Evolutionary conservation across 2,329 filamentous ascomycete species (phyloP), one percentile per base, ranked within the genome.

Genomic region (Helicocarpus griseus): DNA sequence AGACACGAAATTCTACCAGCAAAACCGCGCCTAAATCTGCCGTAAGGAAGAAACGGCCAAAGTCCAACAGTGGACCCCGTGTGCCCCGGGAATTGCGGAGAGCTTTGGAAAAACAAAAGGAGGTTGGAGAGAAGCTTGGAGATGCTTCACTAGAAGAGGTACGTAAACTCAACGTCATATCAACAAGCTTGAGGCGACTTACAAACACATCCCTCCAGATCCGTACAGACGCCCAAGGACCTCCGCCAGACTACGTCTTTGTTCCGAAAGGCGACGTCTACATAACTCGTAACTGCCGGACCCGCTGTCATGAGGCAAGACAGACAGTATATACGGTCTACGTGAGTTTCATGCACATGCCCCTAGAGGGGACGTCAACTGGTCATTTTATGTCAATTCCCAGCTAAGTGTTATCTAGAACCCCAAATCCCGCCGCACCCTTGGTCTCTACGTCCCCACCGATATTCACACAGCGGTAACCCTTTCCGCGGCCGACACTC

Each of bases 391-490:
- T n/a, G n/a, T n/a, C n/a, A n/a, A n/a, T n/a, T n/a, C n/a, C n/a
- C n/a, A n/a, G n/a, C n/a, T n/a, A n/a, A n/a, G n/a, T n/a, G n/a
- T n/a, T 31, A 14, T n/a, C 11, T 49, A 66, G 65, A 54, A 66
- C 53, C 59, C 59, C 39, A 49, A 58, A 33, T 64, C 60, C 29
- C 67, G 65, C 51, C 59, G 54, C 28, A 58, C 57, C 28, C 54
- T 73, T 14, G 75, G 75, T 13, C 63, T 78, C 19, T 69, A 72
- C 36, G 66, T 74, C 3, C 73, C 73, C 0, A 57, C 55, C 14
- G 57, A 60, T 5, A 66, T 76, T 21, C 58, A 73, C 50, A 50
- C 58, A 5, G 54, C 63, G 7, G 73, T 77, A 13, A 60, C 68
- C 19, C 49, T 60, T 26, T 60, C 64, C 35, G 70, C 73, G 0